Percentiles rank a stretch among this genome's conserved stretches.
phyloP scores from a whole-genome alignment of 2,329 filamentous ascomycete genomes.

The Coniochaeta pulveracea region DNA sequence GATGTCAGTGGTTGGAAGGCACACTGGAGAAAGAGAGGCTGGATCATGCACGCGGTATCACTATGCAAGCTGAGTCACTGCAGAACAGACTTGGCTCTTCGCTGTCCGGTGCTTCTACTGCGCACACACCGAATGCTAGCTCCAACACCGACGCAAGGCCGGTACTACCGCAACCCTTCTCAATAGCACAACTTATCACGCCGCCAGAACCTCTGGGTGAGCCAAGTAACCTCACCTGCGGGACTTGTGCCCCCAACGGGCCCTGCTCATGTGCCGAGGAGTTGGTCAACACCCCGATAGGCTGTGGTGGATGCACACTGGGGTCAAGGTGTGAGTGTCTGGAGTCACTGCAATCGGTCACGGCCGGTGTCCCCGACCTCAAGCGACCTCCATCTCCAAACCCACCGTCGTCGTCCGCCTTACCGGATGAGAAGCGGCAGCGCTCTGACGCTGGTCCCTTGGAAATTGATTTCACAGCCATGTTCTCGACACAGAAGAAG shows the following conservation, averaged over 20 bases:
- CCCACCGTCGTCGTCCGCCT: conserved; percentile 28
- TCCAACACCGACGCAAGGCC: conserved; percentile 8
- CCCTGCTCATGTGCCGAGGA: conserved; percentile 49
- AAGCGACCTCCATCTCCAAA: conserved; percentile 32
- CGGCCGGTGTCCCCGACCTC: conserved; percentile 24
- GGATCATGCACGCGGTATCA: conserved; percentile 21
- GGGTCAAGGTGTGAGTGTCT: conserved; percentile 54
- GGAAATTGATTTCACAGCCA: conserved; percentile 65
- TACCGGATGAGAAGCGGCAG: conserved; percentile 43
- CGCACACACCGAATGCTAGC: conserved; percentile 15
- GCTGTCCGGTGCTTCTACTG: too few species aligned
- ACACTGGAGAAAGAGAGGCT: conserved; percentile 48
- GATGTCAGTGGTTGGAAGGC: conserved; percentile 51
- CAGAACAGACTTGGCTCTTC: too few species aligned
- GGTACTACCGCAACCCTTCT: conserved; percentile 28
- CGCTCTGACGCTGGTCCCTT: conserved; percentile 37
- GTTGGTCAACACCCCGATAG: conserved; percentile 41
- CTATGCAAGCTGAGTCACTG: conserved; percentile 6
- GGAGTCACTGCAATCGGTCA: conserved; percentile 42
- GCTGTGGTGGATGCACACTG: conserved; percentile 55
- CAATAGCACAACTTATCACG: conserved; percentile 46
- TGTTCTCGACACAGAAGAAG: conserved; percentile 41
- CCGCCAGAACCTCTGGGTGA: conserved; percentile 32
- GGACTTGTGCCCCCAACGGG: conserved; percentile 40
- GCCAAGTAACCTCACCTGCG: conserved; percentile 35